A percentile compares a stretch with the other conserved stretches of the same genome.
phyloP scores from a whole-genome alignment of 176 grass and related monocot species.

The Musa beccarii region DNA sequence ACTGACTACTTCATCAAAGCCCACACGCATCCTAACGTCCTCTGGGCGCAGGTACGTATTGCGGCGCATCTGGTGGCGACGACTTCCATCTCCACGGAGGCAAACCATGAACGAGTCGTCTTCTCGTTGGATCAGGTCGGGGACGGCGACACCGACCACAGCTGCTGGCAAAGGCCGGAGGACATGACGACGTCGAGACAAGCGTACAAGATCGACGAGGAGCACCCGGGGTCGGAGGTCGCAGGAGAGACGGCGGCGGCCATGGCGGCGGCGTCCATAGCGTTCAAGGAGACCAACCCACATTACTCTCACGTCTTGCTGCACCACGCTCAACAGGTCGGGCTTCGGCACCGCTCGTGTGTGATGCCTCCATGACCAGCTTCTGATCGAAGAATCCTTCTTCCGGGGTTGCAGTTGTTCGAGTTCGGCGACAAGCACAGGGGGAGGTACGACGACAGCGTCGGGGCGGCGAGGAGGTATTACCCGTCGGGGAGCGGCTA shows the following conservation, averaged over 20 bases:
- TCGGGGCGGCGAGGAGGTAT: background rate
- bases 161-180: conserved; percentile 11
- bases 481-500: conserved; percentile 18
- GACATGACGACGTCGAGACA: conserved; percentile 20
- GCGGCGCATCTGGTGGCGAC: too few relatives aligned
- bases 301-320: conserved; percentile 7
- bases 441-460: conserved; percentile 4
- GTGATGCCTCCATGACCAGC: too few relatives aligned
- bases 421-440: conserved; percentile 8
- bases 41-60: conserved; percentile 3
- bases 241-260: conserved; percentile 11
- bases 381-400: too few relatives aligned
- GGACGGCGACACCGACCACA: conserved; percentile 13
- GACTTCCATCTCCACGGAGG: too few relatives aligned
- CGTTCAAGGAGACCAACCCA: conserved; percentile 2
- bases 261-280: conserved; percentile 3
- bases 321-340: conserved; percentile 11
- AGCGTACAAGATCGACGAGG: conserved; percentile 12
- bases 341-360: background rate
- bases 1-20: conserved; percentile 18
- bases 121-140: background rate
- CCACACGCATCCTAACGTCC: background rate
- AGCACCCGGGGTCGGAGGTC: conserved; percentile 8
- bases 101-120: background rate
- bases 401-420: background rate